Percentiles rank a stretch among this genome's conserved stretches.
Conservation (phyloP, 2,329 filamentous ascomycete genomes). For the Eutypa lata region DNA sequence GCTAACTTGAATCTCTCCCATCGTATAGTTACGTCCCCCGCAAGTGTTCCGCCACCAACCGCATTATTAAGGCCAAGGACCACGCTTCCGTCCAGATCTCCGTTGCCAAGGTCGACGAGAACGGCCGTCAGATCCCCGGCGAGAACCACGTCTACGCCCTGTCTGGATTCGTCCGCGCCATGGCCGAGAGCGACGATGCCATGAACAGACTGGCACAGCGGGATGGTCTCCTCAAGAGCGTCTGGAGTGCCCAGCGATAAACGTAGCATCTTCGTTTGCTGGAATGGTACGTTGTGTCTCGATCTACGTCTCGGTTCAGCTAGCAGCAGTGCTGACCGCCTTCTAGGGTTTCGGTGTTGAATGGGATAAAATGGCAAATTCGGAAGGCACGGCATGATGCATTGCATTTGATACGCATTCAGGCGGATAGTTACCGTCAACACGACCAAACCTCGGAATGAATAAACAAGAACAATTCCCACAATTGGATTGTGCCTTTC, state of each 20-base stretch:
- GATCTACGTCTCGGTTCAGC: neutral
- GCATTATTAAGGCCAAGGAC: constrained; percentile 99
- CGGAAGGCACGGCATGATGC: neutral
- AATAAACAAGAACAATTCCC: constrained; percentile 2
- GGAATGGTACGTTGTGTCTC: constrained; percentile 15
- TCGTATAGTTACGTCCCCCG: constrained; percentile 88
- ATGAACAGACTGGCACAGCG: constrained; percentile 94
- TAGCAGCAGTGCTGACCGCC: neutral
- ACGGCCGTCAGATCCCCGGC: constrained; percentile 86
- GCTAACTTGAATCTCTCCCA: constrained; percentile 6
- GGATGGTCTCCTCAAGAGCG: constrained; percentile 94
- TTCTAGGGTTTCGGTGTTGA: neutral
- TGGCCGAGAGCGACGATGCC: constrained; percentile 96
- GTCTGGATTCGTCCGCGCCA: constrained; percentile 94
- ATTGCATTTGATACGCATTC: neutral
- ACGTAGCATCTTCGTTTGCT: constrained; percentile 11
- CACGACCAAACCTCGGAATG: constrained; percentile 10
- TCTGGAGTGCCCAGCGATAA: constrained; percentile 80
- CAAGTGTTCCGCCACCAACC: constrained; percentile 98
- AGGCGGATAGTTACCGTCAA: constrained; percentile 8
- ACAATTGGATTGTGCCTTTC: neutral
- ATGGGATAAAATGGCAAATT: neutral
- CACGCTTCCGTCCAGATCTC: constrained; percentile 98
- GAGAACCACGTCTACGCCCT: constrained; percentile 98
- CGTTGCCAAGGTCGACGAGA: constrained; percentile 98